Conservation (phyloP, 2,329 filamentous ascomycete species). For the Chaetomium olivaceum region DNA sequence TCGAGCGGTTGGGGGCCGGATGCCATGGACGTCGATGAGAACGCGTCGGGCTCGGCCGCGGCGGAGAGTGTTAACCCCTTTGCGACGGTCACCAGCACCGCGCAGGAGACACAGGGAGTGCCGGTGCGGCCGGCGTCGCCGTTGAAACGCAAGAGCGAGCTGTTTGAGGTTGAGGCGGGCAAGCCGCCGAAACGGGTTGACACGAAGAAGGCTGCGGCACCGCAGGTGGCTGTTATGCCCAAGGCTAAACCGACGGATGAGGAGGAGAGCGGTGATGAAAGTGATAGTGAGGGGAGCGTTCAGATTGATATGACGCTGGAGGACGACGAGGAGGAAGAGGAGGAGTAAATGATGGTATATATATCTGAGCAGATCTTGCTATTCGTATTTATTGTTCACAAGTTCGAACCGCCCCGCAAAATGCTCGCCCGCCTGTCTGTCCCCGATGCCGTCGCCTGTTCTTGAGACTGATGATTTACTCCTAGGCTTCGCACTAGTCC, state of each 20-base stretch:
- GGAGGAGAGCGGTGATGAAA: slow-evolving; percentile 45
- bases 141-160: slow-evolving; percentile 46
- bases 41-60: neutral
- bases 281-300: slow-evolving; percentile 54
- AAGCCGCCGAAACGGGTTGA: slow-evolving; percentile 32
- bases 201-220: slow-evolving; percentile 25
- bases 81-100: slow-evolving; percentile 3
- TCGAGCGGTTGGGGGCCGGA: slow-evolving; percentile 13
- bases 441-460: neutral
- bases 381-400: slow-evolving; percentile 6
- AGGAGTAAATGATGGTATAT: slow-evolving; percentile 29
- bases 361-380: neutral
- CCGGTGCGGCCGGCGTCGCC: slow-evolving; percentile 22
- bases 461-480: neutral
- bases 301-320: slow-evolving; percentile 62
- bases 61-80: slow-evolving; percentile 14
- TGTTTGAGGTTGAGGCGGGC: slow-evolving; percentile 39
- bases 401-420: neutral
- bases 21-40: slow-evolving; percentile 15
- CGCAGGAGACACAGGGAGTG: neutral
- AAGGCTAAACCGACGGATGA: slow-evolving; percentile 10
- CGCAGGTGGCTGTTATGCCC: slow-evolving; percentile 15
- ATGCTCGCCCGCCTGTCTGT: neutral
- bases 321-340: slow-evolving; percentile 49
- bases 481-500: neutral